phyloP scores from a whole-genome alignment of 2,329 filamentous ascomycete species.

The Gnomoniopsis sp. region DNA sequence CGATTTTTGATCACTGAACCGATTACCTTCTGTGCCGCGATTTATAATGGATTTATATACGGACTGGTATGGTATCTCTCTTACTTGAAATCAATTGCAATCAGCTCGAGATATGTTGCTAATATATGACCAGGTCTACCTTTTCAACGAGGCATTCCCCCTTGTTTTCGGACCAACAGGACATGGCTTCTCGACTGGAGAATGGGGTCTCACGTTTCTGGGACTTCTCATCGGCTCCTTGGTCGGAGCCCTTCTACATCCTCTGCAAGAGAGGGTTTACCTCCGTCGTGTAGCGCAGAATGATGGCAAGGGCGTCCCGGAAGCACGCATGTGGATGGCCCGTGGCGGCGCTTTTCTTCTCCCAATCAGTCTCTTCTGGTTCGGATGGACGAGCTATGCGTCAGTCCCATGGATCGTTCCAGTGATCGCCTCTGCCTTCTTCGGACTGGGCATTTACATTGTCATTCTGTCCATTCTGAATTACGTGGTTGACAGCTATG shows the following conservation, averaged over 20 bases:
- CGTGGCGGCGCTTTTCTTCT: constrained; percentile 44
- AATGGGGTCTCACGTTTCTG: constrained; percentile 6
- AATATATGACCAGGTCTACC: not conserved
- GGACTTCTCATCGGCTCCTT: constrained; percentile 5
- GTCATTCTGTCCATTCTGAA: constrained; percentile 11
- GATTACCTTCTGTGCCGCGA: constrained; percentile 7
- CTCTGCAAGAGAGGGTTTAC: constrained; percentile 8
- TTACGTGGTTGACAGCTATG: constrained; percentile 11
- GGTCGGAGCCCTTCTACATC: not conserved
- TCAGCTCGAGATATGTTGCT: not conserved
- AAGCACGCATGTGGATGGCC: constrained; percentile 8
- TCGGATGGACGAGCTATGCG: constrained; percentile 64
- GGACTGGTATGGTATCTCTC: not conserved
- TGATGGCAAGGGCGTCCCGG: constrained; percentile 11
- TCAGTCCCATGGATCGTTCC: constrained; percentile 56
- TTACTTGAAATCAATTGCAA: not conserved
- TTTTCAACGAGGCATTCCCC: constrained; percentile 13
- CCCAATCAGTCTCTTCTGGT: constrained; percentile 65
- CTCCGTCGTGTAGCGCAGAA: constrained; percentile 4
- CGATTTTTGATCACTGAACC: constrained; percentile 12
- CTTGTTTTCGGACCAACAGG: constrained; percentile 1
- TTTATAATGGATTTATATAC: constrained; percentile 13
- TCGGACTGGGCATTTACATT: constrained; percentile 30
- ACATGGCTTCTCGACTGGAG: constrained; percentile 6
- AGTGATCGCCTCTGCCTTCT: constrained; percentile 52